Evolutionary conservation across 1,139 yeast genomes (phyloP).

Genomic region (Candida sojae): DNA sequence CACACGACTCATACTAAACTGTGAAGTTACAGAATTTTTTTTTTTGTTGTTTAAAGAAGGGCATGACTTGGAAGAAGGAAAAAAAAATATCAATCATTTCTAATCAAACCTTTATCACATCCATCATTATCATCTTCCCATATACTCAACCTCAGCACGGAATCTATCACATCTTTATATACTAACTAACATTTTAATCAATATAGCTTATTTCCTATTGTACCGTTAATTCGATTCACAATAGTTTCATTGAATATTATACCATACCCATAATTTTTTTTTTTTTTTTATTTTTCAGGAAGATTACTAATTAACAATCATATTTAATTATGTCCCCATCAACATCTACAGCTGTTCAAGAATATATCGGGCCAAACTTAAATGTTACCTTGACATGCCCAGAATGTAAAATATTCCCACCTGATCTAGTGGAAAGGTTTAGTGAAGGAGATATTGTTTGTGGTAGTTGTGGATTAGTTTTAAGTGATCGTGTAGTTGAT

Average conservation of each 20-base stretch:
- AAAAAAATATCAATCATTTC: neutral
- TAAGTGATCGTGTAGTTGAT: constrained; percentile 90
- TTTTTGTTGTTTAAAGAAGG: neutral
- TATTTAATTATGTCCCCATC: constrained; percentile 10
- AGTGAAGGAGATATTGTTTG: constrained; percentile 98
- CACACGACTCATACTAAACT: neutral
- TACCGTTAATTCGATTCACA: constrained; percentile 17
- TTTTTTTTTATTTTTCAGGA: neutral
- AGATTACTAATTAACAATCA: neutral
- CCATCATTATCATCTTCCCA: constrained; percentile 1
- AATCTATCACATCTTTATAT: constrained; percentile 3
- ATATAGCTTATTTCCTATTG: constrained; percentile 11
- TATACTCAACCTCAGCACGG: neutral
- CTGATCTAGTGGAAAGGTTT: constrained; percentile 91
- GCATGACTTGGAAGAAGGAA: neutral
- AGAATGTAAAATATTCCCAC: constrained; percentile 94
- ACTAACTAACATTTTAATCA: constrained; percentile 1
- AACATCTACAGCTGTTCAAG: constrained; percentile 17
- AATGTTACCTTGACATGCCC: constrained; percentile 93
- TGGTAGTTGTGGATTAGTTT: constrained; percentile 92
- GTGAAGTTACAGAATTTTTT: no score
- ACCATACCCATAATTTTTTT: no score
- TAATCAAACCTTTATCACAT: constrained; percentile 1
- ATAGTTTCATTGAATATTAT: constrained; percentile 5
- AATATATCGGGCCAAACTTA: constrained; percentile 65